phyloP scores from a whole-genome alignment of 2,329 filamentous ascomycete species.

The Claviceps quebecensis region DNA sequence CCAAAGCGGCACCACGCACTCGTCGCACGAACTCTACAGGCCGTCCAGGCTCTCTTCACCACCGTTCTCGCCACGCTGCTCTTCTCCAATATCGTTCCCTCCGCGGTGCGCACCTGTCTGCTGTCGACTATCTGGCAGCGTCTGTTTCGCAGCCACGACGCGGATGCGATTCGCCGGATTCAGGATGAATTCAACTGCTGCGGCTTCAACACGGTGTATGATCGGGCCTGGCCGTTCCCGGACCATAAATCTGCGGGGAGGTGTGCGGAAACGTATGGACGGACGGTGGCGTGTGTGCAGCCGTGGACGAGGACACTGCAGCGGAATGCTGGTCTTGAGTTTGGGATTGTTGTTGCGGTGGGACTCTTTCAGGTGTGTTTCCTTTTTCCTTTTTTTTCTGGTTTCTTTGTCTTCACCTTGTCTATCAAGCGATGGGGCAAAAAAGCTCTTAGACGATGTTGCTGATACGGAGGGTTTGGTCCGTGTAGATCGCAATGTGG shows the following conservation, averaged over 20 bases:
- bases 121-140: constrained; percentile 11
- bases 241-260: constrained; percentile 20
- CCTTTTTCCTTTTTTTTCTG: too few relatives aligned
- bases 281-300: constrained; percentile 29
- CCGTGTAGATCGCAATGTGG: constrained; percentile 1
- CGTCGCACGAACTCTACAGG: constrained; percentile 3
- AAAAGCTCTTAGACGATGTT: not conserved
- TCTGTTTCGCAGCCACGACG: constrained; percentile 27
- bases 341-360: constrained; percentile 31
- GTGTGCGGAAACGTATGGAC: constrained; percentile 30
- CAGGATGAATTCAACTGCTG: constrained; percentile 51
- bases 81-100: constrained; percentile 7
- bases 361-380: constrained; percentile 32
- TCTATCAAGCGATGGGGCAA: not conserved
- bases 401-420: too few relatives aligned
- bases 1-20: not conserved
- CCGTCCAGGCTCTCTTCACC: constrained; percentile 4
- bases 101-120: constrained; percentile 7
- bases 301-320: constrained; percentile 28
- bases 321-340: constrained; percentile 29
- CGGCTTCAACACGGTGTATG: constrained; percentile 38
- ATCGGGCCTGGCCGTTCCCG: constrained; percentile 43
- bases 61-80: constrained; percentile 9
- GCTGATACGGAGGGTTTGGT: not conserved
- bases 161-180: constrained; percentile 34